These are phyloP conservation scores for Colletotrichum sp. DNA, from an alignment of 2,329 filamentous ascomycete genomes.

Conservation along the genomic window DNA sequence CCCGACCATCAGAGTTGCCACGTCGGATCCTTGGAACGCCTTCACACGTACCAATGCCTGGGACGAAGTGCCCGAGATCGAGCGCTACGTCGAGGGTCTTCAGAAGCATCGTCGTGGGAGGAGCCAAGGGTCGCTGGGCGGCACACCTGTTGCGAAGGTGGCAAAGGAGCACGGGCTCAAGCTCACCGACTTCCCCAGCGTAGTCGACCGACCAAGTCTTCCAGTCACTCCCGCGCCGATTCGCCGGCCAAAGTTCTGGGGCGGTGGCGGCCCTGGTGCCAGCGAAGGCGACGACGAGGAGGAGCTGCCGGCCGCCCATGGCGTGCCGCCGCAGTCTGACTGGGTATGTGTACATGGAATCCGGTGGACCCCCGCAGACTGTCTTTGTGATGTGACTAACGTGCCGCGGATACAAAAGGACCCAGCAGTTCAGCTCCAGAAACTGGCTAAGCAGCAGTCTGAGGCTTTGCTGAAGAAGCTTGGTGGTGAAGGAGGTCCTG, in stretches of 20 bases:
- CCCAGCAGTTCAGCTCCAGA: slow-evolving; percentile 71
- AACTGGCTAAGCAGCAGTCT: slow-evolving; percentile 70
- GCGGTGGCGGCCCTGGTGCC: slow-evolving; percentile 44
- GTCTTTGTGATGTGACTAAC: slow-evolving; percentile 63
- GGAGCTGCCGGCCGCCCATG: slow-evolving; percentile 76
- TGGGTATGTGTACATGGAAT: slow-evolving; percentile 84
- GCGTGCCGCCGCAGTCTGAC: slow-evolving; percentile 85
- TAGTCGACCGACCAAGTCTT: slow-evolving; percentile 82
- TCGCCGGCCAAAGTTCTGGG: slow-evolving; percentile 72
- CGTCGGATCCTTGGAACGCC: slow-evolving; percentile 71
- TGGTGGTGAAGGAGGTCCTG: slow-evolving; percentile 34
- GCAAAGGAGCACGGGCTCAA: slow-evolving; percentile 56
- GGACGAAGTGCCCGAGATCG: slow-evolving; percentile 90
- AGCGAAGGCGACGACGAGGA: slow-evolving; percentile 58
- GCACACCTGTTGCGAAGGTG: slow-evolving; percentile 23
- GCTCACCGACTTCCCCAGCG: slow-evolving; percentile 87
- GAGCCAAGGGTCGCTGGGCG: slow-evolving; percentile 28
- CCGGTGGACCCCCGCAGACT: slow-evolving; percentile 54
- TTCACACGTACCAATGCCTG: slow-evolving; percentile 87
- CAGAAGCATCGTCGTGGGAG: slow-evolving; percentile 60
- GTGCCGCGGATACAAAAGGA: slow-evolving; percentile 62
- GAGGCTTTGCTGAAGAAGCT: slow-evolving; percentile 64
- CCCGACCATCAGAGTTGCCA: slow-evolving; percentile 49
- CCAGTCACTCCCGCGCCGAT: slow-evolving; percentile 90
- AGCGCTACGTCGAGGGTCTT: slow-evolving; percentile 81